Conservation (phyloP, 2,329 filamentous ascomycete species). For the Aspergillaceae sp. region DNA sequence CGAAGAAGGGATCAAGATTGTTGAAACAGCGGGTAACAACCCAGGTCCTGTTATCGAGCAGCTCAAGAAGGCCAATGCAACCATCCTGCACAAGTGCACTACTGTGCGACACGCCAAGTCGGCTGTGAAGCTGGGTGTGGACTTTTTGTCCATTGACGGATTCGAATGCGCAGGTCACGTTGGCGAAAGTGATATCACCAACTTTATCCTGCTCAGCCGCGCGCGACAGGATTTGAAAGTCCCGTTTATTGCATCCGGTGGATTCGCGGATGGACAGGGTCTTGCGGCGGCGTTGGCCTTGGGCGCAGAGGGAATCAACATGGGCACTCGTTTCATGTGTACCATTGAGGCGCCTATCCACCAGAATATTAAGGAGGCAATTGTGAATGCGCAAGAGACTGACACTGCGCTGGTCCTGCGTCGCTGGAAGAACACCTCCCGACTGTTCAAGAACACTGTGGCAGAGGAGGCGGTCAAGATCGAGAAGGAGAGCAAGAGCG, state of each 20-base stretch:
- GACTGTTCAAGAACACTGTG: slow-evolving; percentile 86
- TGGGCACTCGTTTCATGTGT: slow-evolving; percentile 97
- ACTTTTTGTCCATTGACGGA: slow-evolving; percentile 93
- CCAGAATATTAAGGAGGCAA: slow-evolving; percentile 84
- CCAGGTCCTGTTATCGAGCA: slow-evolving; percentile 84
- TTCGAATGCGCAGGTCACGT: slow-evolving; percentile 83
- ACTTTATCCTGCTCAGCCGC: slow-evolving; percentile 61
- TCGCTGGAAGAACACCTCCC: slow-evolving; percentile 85
- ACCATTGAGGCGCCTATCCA: slow-evolving; percentile 91
- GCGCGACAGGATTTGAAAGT: slow-evolving; percentile 75
- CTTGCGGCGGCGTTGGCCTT: slow-evolving; percentile 83
- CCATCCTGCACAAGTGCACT: slow-evolving; percentile 93
- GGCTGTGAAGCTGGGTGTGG: slow-evolving; percentile 87
- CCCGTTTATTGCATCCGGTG: slow-evolving; percentile 92
- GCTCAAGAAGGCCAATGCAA: slow-evolving; percentile 71
- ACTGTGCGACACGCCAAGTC: slow-evolving; percentile 88
- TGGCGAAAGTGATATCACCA: slow-evolving; percentile 46
- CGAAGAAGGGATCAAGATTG: slow-evolving; percentile 82
- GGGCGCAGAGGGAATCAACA: slow-evolving; percentile 91
- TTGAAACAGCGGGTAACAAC: slow-evolving; percentile 86
- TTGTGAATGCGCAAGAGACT: slow-evolving; percentile 79
- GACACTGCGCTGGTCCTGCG: slow-evolving; percentile 83
- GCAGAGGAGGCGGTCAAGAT: slow-evolving; percentile 70
- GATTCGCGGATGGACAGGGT: slow-evolving; percentile 90
- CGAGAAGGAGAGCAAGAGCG: slow-evolving; percentile 71